phyloP scores from a whole-genome alignment of 2,329 filamentous ascomycete species.

The Talaromyces piceae region DNA sequence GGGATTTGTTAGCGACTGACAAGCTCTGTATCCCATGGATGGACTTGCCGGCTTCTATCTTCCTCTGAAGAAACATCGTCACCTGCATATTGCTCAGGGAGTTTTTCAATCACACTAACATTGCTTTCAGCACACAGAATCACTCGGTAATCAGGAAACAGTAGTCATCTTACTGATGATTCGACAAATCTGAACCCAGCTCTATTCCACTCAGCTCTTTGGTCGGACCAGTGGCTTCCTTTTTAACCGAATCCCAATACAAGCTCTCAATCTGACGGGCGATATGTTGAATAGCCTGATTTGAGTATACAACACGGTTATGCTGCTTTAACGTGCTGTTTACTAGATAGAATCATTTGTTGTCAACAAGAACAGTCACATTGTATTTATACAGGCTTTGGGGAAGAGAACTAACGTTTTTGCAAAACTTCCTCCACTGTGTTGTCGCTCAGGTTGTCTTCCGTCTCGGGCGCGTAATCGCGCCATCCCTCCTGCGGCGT shows the following conservation, averaged over 20 bases:
- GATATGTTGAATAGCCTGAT: conserved; percentile 48
- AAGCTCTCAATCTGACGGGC: conserved; percentile 49
- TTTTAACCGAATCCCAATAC: conserved; percentile 46
- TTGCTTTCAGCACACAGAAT: conserved; percentile 3
- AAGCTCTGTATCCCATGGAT: neutral
- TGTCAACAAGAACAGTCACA: neutral
- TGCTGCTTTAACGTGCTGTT: conserved; percentile 47
- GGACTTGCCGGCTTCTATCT: conserved; percentile 21
- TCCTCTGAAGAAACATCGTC: conserved; percentile 24
- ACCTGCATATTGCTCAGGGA: conserved; percentile 30
- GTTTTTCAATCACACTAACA: conserved; percentile 31
- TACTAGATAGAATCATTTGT: conserved; percentile 30
- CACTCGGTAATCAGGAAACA: neutral
- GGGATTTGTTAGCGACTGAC: neutral
- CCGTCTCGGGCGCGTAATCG: conserved; percentile 33
- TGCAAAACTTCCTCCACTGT: conserved; percentile 44
- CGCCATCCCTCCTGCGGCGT: conserved; percentile 42
- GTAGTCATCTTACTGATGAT: conserved; percentile 26
- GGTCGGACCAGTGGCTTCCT: conserved; percentile 21
- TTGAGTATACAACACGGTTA: conserved; percentile 46
- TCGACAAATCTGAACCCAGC: conserved; percentile 33
- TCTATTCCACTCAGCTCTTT: conserved; percentile 26
- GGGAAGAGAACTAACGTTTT: conserved; percentile 35
- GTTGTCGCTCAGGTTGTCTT: conserved; percentile 41
- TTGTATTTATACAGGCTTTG: no score